Percentiles rank a stretch among this genome's conserved stretches.
Evolutionary conservation across 148 eudicot genomes (phyloP).

Genomic region (Gaultheria prostrata): DNA sequence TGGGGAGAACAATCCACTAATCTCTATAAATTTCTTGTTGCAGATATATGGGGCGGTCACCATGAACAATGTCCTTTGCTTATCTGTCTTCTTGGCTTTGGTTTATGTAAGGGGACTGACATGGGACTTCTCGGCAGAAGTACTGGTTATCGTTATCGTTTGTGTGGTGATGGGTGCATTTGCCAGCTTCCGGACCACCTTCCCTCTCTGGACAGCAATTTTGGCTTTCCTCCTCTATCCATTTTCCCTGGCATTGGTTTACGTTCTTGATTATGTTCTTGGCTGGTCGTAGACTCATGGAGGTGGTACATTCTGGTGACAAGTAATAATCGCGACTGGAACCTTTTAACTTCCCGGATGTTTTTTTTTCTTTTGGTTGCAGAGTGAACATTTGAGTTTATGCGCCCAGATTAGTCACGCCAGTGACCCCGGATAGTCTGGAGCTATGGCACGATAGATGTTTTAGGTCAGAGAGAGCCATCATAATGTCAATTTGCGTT

Average conservation of each 20-base stretch:
- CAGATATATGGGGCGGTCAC: conserved; percentile 86
- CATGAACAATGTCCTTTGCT: conserved; percentile 82
- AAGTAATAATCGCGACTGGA: neutral
- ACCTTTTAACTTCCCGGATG: neutral
- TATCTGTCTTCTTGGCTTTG: conserved; percentile 80
- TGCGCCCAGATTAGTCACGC: neutral
- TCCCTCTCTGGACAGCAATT: conserved; percentile 75
- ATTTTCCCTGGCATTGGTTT: conserved; percentile 63
- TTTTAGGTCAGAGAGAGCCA: neutral
- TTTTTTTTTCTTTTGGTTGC: neutral
- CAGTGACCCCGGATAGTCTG: neutral
- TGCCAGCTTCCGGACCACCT: conserved; percentile 73
- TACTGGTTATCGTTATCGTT: conserved; percentile 73
- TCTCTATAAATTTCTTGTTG: conserved; percentile 4
- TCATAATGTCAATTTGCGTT: neutral
- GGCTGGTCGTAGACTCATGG: conserved; percentile 71
- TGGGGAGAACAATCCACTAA: neutral
- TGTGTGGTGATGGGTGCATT: conserved; percentile 71
- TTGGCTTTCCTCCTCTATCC: conserved; percentile 83
- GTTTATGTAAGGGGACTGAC: conserved; percentile 74
- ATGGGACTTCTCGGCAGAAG: conserved; percentile 96
- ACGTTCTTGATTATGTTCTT: conserved; percentile 71
- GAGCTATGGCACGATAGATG: neutral
- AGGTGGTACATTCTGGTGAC: neutral
- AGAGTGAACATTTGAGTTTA: neutral